Conservation (phyloP, 2,329 filamentous ascomycete species). For the Arthrobotrys iridis region DNA sequence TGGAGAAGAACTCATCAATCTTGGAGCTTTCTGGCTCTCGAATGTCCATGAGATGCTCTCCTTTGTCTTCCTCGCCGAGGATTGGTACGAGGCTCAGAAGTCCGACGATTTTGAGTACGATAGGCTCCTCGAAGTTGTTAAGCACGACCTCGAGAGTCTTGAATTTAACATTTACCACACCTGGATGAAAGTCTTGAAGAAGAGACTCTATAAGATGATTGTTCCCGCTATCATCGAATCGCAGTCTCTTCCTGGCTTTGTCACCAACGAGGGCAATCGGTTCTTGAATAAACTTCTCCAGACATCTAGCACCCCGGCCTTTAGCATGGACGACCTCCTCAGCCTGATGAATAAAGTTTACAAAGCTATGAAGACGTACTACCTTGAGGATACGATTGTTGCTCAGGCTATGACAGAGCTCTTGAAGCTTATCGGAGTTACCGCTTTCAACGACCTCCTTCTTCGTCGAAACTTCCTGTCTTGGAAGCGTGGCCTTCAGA, state of each 20-base stretch:
- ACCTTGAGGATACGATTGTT: conserved; percentile 94
- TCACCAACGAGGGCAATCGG: conserved; percentile 97
- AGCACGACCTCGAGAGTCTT: conserved; percentile 96
- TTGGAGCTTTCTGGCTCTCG: conserved; percentile 97
- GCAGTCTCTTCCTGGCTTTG: conserved; percentile 95
- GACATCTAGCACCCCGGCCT: conserved; percentile 89
- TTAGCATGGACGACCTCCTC: conserved; percentile 98
- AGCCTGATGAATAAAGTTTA: conserved; percentile 96
- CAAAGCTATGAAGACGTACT: conserved; percentile 99
- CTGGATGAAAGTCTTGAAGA: conserved; percentile 99
- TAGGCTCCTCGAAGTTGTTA: conserved; percentile 95
- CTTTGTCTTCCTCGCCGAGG: conserved; percentile 97
- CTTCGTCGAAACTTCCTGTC: conserved; percentile 99
- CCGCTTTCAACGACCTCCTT: conserved; percentile 95
- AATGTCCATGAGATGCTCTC: conserved; percentile 99
- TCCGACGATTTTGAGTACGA: conserved; percentile 99
- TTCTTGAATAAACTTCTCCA: conserved; percentile 97
- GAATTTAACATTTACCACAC: conserved; percentile 99
- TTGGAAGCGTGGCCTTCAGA: conserved; percentile 98
- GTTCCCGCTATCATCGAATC: conserved; percentile 99
- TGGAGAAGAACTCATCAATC: conserved; percentile 95
- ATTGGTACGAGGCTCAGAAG: conserved; percentile 99
- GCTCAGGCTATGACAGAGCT: conserved; percentile 95
- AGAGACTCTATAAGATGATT: conserved; percentile 99
- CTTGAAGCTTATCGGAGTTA: conserved; percentile 90